Evolutionary conservation across 352 stramenopile species (phyloP).

Genomic region (Phytophthora idaei): DNA sequence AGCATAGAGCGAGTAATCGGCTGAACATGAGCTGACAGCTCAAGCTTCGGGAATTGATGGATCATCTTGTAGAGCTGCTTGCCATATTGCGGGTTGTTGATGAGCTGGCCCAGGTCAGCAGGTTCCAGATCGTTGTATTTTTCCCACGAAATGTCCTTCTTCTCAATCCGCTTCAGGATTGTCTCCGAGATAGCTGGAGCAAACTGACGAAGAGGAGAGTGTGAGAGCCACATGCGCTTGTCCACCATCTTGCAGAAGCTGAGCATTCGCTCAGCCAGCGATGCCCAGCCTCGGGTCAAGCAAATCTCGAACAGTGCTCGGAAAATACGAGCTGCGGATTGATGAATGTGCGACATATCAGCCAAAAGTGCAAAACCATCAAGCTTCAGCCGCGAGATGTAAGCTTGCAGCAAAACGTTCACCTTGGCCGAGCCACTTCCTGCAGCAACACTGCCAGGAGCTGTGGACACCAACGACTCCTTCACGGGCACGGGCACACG

Average conservation of each 20-base stretch:
- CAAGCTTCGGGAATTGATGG: constrained; percentile 98
- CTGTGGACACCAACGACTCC: constrained; percentile 82
- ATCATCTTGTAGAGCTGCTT: constrained; percentile 98
- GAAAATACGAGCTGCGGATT: constrained; percentile 98
- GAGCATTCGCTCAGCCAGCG: constrained; percentile 94
- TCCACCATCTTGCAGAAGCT: constrained; percentile 99
- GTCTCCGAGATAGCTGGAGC: constrained; percentile 92
- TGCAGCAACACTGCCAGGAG: constrained; percentile 38
- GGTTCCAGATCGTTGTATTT: constrained; percentile 97
- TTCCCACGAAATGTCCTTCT: constrained; percentile 99
- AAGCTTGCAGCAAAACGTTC: constrained; percentile 99
- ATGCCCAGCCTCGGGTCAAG: constrained; percentile 95
- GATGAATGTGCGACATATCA: constrained; percentile 99
- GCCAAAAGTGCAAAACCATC: constrained; percentile 98
- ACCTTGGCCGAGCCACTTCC: constrained; percentile 94
- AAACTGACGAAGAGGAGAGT: constrained; percentile 98
- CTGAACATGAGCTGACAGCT: constrained; percentile 97
- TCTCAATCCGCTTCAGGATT: constrained; percentile 97
- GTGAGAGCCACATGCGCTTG: constrained; percentile 97
- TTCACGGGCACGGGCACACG: constrained; percentile 99
- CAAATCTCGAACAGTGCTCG: constrained; percentile 99
- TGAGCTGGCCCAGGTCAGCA: constrained; percentile 96
- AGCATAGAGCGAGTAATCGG: constrained; percentile 98
- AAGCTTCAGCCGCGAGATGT: constrained; percentile 97
- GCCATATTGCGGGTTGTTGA: constrained; percentile 98